A percentile compares a stretch with the other conserved stretches of the same genome.
Conservation (phyloP, 1,284 basidiomycete genomes). For the Ustilago curta region DNA sequence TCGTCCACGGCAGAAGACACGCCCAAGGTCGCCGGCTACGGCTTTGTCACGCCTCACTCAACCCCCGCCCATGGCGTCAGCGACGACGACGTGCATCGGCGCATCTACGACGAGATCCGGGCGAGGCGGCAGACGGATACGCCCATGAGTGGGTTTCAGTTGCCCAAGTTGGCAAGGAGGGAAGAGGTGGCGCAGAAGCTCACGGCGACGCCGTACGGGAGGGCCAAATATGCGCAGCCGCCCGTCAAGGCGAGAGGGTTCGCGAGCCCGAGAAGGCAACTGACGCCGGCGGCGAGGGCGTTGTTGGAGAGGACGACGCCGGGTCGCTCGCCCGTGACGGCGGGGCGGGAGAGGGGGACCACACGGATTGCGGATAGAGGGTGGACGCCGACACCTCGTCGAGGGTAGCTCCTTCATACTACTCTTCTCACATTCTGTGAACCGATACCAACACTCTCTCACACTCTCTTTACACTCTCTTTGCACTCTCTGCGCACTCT, state of each 20-base stretch:
- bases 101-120: constrained; percentile 34
- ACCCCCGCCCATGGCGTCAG: constrained; percentile 25
- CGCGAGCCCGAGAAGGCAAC: constrained; percentile 8
- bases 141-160: constrained; percentile 7
- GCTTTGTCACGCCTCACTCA: constrained; percentile 54
- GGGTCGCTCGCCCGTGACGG: neutral
- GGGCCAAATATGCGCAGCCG: constrained; percentile 18
- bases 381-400: constrained; percentile 35
- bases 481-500: no score
- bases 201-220: constrained; percentile 21
- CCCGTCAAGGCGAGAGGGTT: constrained; percentile 10
- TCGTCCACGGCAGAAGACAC: constrained; percentile 10
- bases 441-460: neutral
- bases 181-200: constrained; percentile 32
- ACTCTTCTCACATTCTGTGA: no score
- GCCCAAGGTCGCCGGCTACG: constrained; percentile 57
- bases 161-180: constrained; percentile 13
- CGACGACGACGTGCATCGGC: constrained; percentile 28
- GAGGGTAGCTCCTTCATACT: neutral
- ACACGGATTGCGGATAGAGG: constrained; percentile 12
- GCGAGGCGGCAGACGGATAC: neutral
- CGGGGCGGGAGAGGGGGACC: neutral
- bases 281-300: constrained; percentile 38
- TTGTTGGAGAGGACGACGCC: constrained; percentile 30
- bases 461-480: neutral